Evolutionary conservation across 2,329 filamentous ascomycete genomes (phyloP).

Genomic region (Stagonosporopsis cucurbitacearum): DNA sequence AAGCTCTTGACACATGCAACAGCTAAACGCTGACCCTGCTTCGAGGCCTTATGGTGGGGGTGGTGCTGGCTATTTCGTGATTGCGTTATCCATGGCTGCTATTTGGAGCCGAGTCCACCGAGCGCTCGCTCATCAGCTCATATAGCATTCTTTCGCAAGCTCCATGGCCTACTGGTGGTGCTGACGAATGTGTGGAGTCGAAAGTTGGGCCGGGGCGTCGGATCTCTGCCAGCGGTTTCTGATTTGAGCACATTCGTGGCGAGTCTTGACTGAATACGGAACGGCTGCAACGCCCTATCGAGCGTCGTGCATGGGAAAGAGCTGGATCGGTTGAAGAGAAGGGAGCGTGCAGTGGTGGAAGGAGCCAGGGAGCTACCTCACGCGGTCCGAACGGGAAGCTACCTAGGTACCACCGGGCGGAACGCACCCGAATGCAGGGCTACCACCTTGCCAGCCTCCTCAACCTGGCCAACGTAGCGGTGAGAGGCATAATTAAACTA

Average conservation of each 20-base stretch:
- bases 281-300: not conserved
- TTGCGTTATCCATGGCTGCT: not conserved
- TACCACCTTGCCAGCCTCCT: constrained; percentile 2
- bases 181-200: not conserved
- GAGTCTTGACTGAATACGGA: not conserved
- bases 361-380: constrained; percentile 15
- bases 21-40: not conserved
- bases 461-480: not conserved
- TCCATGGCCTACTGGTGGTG: not conserved
- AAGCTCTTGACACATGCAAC: not conserved
- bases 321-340: not conserved
- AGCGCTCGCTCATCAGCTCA: not conserved
- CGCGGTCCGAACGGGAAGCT: constrained; percentile 6
- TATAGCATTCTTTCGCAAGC: not conserved
- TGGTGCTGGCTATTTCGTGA: not conserved
- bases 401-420: too few species aligned
- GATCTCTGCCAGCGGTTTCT: not conserved
- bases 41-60: not conserved
- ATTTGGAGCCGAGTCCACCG: not conserved
- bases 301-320: constrained; percentile 2
- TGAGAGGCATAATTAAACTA: not conserved
- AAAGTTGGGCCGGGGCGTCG: not conserved
- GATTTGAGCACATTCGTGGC: not conserved
- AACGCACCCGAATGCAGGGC: constrained; percentile 1
- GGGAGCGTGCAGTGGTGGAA: constrained; percentile 1